These are phyloP conservation scores for Nitzschia sp. DNA, from an alignment of 108 stramenopile species.

Conservation along the genomic window DNA sequence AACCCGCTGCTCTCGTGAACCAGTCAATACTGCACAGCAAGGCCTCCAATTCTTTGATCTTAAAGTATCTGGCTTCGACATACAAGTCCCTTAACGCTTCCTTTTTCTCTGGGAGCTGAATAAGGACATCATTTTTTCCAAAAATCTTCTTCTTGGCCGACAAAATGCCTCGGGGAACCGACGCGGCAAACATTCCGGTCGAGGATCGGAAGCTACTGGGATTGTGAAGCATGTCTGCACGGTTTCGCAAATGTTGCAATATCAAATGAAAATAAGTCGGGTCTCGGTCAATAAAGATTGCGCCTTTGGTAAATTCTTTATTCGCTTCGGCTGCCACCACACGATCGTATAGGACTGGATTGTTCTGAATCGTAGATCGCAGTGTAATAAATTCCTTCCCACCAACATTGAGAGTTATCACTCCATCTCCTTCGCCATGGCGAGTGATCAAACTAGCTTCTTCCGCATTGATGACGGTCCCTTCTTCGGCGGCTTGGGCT, in stretches of 20 bases:
- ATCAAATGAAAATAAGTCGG: slow-evolving; percentile 58
- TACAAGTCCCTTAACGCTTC: slow-evolving; percentile 46
- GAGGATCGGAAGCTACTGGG: slow-evolving; percentile 3
- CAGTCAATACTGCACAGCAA: slow-evolving; percentile 29
- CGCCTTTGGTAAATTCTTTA: slow-evolving; percentile 34
- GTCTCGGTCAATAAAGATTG: slow-evolving; percentile 67
- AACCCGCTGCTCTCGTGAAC: slow-evolving; percentile 17
- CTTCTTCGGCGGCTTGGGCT: neutral
- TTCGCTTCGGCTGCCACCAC: slow-evolving; percentile 59
- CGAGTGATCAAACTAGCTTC: slow-evolving; percentile 19
- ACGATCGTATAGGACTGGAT: slow-evolving; percentile 45
- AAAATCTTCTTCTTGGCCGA: slow-evolving; percentile 10
- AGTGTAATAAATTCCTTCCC: slow-evolving; percentile 62
- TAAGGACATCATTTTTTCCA: slow-evolving; percentile 17
- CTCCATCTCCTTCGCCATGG: slow-evolving; percentile 50
- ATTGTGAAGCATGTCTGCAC: slow-evolving; percentile 36
- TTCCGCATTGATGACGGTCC: neutral
- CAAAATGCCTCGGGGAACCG: neutral
- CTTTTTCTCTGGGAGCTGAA: slow-evolving; percentile 50
- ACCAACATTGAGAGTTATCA: slow-evolving; percentile 60
- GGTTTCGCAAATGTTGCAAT: slow-evolving; percentile 53
- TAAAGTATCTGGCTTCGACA: slow-evolving; percentile 53
- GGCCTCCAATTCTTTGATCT: slow-evolving; percentile 48
- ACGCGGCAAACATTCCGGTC: neutral
- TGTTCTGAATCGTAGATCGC: slow-evolving; percentile 53